These are phyloP conservation scores for Orbilia oligospora DNA, from an alignment of 2,329 filamentous ascomycete species.

Conservation along the genomic window DNA sequence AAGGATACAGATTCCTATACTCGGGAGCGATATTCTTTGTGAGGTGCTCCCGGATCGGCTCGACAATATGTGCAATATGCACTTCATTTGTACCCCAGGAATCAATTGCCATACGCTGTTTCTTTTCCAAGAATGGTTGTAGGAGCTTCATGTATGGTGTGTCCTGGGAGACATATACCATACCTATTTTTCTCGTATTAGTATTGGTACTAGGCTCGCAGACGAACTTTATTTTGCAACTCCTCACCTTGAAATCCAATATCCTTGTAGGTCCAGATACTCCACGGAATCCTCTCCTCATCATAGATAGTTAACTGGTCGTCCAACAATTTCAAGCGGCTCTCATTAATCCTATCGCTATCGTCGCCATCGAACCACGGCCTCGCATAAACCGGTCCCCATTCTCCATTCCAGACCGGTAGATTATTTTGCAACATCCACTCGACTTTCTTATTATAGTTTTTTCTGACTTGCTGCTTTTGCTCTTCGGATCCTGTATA, in stretches of 20 bases:
- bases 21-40: conserved; percentile 68
- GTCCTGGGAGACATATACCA: conserved; percentile 70
- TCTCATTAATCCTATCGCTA: conserved; percentile 67
- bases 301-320: conserved; percentile 72
- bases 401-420: conserved; percentile 72
- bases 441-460: conserved; percentile 68
- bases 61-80: conserved; percentile 65
- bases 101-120: conserved; percentile 71
- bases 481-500: conserved; percentile 69
- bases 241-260: conserved; percentile 71
- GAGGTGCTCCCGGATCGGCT: conserved; percentile 69
- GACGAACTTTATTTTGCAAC: not conserved
- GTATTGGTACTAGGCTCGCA: not conserved
- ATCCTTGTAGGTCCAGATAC: conserved; percentile 75
- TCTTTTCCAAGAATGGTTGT: conserved; percentile 72
- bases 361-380: conserved; percentile 67
- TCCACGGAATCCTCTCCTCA: conserved; percentile 72
- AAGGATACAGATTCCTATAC: conserved; percentile 69
- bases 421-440: conserved; percentile 68
- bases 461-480: conserved; percentile 67
- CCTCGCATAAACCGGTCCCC: conserved; percentile 71
- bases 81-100: conserved; percentile 70
- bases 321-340: conserved; percentile 69
- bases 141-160: conserved; percentile 71
- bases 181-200: conserved; percentile 63